Percentiles rank a stretch among this genome's conserved stretches.
Evolutionary conservation across 805 yeast genomes (phyloP).

Genomic region (Candida odintsovae): DNA sequence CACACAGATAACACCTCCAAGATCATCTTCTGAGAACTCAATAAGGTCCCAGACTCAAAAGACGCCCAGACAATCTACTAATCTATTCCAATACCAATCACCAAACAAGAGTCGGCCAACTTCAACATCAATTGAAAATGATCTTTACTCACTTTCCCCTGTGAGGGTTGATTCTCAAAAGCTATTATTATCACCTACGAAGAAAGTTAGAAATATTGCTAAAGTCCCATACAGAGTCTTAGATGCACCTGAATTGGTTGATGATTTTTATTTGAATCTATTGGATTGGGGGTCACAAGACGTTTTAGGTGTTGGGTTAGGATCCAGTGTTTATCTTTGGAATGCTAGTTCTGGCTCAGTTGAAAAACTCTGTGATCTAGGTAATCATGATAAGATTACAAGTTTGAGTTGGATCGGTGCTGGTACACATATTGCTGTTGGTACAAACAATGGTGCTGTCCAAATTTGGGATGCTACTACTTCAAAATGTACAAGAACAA

Average conservation of each 20-base stretch:
- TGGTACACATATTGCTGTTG: slow-evolving; percentile 92
- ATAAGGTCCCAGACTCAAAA: slow-evolving; percentile 20
- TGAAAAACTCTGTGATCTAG: slow-evolving; percentile 70
- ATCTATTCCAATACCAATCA: slow-evolving; percentile 69
- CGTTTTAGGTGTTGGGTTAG: slow-evolving; percentile 83
- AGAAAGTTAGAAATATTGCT: slow-evolving; percentile 68
- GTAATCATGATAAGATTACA: slow-evolving; percentile 64
- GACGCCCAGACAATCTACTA: slow-evolving; percentile 39
- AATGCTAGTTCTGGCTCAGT: slow-evolving; percentile 84
- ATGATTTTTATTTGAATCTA: slow-evolving; percentile 86
- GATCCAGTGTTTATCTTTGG: slow-evolving; percentile 85
- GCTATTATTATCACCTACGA: slow-evolving; percentile 74
- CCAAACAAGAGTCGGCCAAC: slow-evolving; percentile 60
- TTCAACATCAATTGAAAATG: slow-evolving; percentile 57
- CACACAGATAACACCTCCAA: slow-evolving; percentile 30
- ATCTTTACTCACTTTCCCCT: slow-evolving; percentile 75
- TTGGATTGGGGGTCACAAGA: slow-evolving; percentile 96
- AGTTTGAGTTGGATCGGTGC: slow-evolving; percentile 90
- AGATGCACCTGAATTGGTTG: slow-evolving; percentile 94
- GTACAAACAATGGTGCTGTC: slow-evolving; percentile 79
- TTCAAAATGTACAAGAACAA: slow-evolving; percentile 75
- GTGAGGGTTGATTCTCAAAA: slow-evolving; percentile 85
- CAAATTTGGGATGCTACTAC: slow-evolving; percentile 93
- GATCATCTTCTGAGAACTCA: slow-evolving; percentile 22
- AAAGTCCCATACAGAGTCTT: slow-evolving; percentile 88